A percentile compares a stretch with the other conserved stretches of the same genome.
Evolutionary conservation across 2,329 filamentous ascomycete species (phyloP).

Genomic region (Claviceps humidiphila): DNA sequence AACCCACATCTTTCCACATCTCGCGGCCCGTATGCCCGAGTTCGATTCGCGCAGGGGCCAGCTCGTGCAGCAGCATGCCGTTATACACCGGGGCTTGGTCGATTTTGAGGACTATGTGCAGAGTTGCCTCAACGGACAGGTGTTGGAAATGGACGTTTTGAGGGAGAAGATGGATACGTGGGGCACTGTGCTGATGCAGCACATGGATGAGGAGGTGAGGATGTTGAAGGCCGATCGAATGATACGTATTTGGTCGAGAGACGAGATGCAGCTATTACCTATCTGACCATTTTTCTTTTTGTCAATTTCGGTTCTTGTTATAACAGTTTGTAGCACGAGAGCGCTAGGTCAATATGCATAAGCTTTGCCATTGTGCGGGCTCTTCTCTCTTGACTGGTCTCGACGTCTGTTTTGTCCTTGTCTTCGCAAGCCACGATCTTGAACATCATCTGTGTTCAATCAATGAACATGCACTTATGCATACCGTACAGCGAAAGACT

Average conservation of each 20-base stretch:
- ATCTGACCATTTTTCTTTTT: constrained; percentile 34
- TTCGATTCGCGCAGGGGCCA: constrained; percentile 46
- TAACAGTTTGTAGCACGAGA: too few species aligned
- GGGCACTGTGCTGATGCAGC: constrained; percentile 65
- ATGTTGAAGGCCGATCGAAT: constrained; percentile 76
- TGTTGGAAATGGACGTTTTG: constrained; percentile 44
- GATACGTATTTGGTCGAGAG: constrained; percentile 64
- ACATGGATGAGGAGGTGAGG: constrained; percentile 74
- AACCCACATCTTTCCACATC: constrained; percentile 61
- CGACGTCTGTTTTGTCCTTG: too few species aligned
- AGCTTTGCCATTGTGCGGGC: too few species aligned
- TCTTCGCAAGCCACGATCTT: too few species aligned
- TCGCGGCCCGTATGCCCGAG: constrained; percentile 67
- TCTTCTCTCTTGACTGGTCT: too few species aligned
- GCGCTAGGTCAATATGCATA: not conserved
- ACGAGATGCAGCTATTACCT: constrained; percentile 59
- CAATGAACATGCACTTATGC: too few species aligned
- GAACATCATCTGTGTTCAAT: too few species aligned
- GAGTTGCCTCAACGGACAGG: constrained; percentile 43
- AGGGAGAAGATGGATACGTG: constrained; percentile 64
- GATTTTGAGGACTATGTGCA: constrained; percentile 52
- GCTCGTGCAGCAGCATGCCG: constrained; percentile 59
- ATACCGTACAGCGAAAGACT: too few species aligned
- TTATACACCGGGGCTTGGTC: constrained; percentile 68
- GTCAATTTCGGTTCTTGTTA: not conserved